phyloP scores from a whole-genome alignment of 2,329 filamentous ascomycete species.

The Ophiostoma sp. region DNA sequence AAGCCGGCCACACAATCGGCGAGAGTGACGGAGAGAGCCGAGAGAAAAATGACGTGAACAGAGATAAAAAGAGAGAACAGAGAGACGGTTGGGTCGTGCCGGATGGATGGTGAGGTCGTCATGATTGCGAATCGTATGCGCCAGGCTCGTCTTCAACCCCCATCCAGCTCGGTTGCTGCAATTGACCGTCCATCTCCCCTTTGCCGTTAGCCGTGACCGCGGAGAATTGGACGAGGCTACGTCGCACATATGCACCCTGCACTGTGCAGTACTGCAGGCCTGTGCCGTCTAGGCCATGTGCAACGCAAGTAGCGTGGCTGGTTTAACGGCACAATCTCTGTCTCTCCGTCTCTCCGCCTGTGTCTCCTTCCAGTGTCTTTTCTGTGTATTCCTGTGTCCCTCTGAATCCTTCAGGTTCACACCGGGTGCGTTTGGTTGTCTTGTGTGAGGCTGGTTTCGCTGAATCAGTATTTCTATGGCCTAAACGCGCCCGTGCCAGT shows the following conservation, averaged over 20 bases:
- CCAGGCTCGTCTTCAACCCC: not conserved
- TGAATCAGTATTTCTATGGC: not conserved
- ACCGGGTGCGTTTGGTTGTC: not conserved
- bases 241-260: constrained; percentile 4
- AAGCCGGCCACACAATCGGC: not conserved
- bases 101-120: not conserved
- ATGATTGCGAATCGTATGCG: not conserved
- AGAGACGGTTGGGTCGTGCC: not conserved
- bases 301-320: not conserved
- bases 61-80: not conserved
- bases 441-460: not conserved
- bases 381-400: not conserved
- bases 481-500: not conserved
- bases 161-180: not conserved
- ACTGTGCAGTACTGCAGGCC: not conserved
- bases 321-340: not conserved
- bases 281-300: constrained; percentile 4
- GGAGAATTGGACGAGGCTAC: constrained; percentile 6
- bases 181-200: not conserved
- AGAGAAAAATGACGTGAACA: not conserved
- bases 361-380: not conserved
- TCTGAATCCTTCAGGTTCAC: not conserved
- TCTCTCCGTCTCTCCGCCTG: not conserved
- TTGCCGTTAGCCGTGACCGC: not conserved
- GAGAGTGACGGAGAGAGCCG: not conserved